phyloP scores from a whole-genome alignment of 352 stramenopile species.

The Pythium coloratum region DNA sequence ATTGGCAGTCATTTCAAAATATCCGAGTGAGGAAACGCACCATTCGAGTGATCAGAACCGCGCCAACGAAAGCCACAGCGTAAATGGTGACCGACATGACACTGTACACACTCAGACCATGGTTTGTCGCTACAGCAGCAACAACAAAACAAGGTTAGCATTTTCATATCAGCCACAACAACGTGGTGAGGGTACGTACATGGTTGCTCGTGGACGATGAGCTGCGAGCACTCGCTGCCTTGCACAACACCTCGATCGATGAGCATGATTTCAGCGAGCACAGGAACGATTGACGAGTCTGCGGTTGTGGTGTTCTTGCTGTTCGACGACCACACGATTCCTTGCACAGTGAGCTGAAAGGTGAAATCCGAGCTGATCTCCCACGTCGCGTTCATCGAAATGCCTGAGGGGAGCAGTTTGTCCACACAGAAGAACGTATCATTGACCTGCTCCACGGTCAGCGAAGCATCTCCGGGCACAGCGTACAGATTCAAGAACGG shows the following conservation, averaged over 20 bases:
- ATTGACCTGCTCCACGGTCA: conserved; percentile 56
- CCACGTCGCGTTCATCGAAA: conserved; percentile 58
- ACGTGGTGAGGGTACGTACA: conserved; percentile 34
- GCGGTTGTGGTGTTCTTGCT: conserved; percentile 25
- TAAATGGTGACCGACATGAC: conserved; percentile 88
- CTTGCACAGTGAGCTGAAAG: conserved; percentile 74
- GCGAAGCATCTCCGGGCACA: conserved; percentile 46
- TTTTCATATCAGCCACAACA: not conserved
- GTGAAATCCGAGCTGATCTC: conserved; percentile 67
- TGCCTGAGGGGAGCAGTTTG: conserved; percentile 62
- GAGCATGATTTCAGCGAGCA: conserved; percentile 58
- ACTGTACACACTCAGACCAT: conserved; percentile 78
- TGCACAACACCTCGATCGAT: conserved; percentile 53
- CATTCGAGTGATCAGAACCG: conserved; percentile 82
- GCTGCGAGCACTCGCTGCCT: conserved; percentile 69
- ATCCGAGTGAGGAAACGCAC: conserved; percentile 26
- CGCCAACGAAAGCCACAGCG: conserved; percentile 66
- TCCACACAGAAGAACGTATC: conserved; percentile 76
- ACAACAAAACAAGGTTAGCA: not conserved
- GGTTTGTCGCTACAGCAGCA: conserved; percentile 17
- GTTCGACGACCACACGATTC: conserved; percentile 41
- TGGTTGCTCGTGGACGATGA: conserved; percentile 60
- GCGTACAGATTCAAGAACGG: conserved; percentile 73
- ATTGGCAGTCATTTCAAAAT: not conserved
- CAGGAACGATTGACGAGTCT: conserved; percentile 30